Percentiles rank a stretch among this genome's conserved stretches.
phyloP scores from a whole-genome alignment of 2,329 filamentous ascomycete species.

The Botrytis porri region DNA sequence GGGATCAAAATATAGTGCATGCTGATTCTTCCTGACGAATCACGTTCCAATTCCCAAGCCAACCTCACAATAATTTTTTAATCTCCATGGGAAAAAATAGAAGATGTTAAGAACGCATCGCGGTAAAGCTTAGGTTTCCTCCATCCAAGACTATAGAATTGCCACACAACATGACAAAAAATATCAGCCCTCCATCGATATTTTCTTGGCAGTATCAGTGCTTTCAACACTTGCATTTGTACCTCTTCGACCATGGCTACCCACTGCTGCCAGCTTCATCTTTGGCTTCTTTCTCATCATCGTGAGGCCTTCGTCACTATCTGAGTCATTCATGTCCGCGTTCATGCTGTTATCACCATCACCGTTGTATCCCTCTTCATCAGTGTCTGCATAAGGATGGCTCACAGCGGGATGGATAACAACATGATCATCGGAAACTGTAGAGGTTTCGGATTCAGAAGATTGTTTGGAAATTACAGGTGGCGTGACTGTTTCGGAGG shows the following conservation, averaged over 20 bases:
- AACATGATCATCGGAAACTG: conserved; percentile 14
- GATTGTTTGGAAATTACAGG: conserved; percentile 31
- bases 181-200: conserved; percentile 32
- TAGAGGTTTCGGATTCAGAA: conserved; percentile 22
- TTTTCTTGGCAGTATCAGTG: conserved; percentile 62
- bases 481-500: conserved; percentile 35
- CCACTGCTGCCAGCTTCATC: not conserved
- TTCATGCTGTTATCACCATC: conserved; percentile 30
- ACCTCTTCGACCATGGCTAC: conserved; percentile 46
- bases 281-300: conserved; percentile 42
- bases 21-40: not conserved
- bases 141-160: not conserved
- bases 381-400: conserved; percentile 26
- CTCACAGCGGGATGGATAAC: conserved; percentile 1
- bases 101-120: not conserved
- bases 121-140: not conserved
- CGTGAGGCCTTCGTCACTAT: conserved; percentile 38
- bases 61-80: not conserved
- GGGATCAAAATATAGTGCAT: not conserved
- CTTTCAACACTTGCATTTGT: conserved; percentile 61
- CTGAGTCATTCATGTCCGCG: conserved; percentile 35
- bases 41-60: not conserved
- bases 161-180: not conserved
- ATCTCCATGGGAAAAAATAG: not conserved
- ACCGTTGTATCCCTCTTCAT: conserved; percentile 36